These are phyloP conservation scores for Diplotaxis tenuifolia DNA, from an alignment of 345 rosid species.

Conservation along the genomic window DNA sequence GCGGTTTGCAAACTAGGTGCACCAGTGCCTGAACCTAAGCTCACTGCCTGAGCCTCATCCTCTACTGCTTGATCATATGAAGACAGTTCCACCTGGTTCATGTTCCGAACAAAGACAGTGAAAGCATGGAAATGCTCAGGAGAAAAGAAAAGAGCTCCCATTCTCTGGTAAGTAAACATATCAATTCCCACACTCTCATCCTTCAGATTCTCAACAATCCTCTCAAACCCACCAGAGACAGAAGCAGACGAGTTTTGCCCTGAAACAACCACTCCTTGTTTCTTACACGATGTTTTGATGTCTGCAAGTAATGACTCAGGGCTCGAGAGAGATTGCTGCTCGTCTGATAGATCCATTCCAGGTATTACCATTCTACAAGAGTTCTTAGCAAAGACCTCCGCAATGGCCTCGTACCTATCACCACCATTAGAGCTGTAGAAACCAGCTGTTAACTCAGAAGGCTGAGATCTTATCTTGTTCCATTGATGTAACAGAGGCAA, in stretches of 20 bases:
- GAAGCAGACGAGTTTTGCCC: constrained; percentile 65
- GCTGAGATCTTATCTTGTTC: constrained; percentile 65
- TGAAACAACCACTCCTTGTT: constrained; percentile 55
- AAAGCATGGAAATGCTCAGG: constrained; percentile 86
- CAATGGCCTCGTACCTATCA: constrained; percentile 62
- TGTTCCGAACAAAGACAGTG: constrained; percentile 62
- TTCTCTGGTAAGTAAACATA: constrained; percentile 79
- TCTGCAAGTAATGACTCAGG: constrained; percentile 64
- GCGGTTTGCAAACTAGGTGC: constrained; percentile 37
- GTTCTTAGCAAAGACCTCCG: constrained; percentile 63
- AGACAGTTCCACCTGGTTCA: constrained; percentile 48
- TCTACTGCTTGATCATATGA: constrained; percentile 58
- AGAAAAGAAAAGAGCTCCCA: constrained; percentile 96
- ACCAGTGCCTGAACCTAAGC: constrained; percentile 22
- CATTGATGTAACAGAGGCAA: constrained; percentile 70
- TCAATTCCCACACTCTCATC: constrained; percentile 45
- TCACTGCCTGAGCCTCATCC: constrained; percentile 9
- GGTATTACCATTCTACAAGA: constrained; percentile 83
- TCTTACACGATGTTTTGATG: constrained; percentile 58
- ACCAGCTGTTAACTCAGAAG: constrained; percentile 81
- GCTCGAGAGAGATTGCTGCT: constrained; percentile 57
- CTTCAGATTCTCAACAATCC: constrained; percentile 53
- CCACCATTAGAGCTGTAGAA: constrained; percentile 55
- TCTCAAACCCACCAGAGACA: constrained; percentile 54
- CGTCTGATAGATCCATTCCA: constrained; percentile 78